Evolutionary conservation across 129 eudicot genomes (phyloP).

Genomic region (Smallanthus sonchifolius): DNA sequence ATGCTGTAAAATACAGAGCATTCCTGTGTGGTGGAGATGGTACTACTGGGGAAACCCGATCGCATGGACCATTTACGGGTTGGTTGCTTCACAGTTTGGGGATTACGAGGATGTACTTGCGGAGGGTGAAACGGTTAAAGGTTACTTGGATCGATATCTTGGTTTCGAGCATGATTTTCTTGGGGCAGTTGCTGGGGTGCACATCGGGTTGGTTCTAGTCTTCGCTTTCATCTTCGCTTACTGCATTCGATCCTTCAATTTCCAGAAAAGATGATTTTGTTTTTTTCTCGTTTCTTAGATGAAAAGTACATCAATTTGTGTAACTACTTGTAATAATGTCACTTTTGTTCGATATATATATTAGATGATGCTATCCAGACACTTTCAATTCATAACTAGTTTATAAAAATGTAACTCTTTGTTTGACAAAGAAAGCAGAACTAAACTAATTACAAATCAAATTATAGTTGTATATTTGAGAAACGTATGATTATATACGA

Average conservation of each 20-base stretch:
- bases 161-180: slow-evolving; percentile 32
- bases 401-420: no score
- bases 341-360: not conserved
- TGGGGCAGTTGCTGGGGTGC: slow-evolving; percentile 29
- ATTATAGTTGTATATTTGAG: no score
- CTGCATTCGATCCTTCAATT: slow-evolving; percentile 37
- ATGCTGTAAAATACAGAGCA: slow-evolving; percentile 20
- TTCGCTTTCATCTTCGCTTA: slow-evolving; percentile 37
- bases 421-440: no score
- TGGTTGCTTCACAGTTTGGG: slow-evolving; percentile 47
- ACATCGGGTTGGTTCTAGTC: slow-evolving; percentile 24
- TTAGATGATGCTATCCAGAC: not conserved
- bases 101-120: slow-evolving; percentile 11
- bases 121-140: slow-evolving; percentile 9
- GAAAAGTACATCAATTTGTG: not conserved
- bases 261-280: slow-evolving; percentile 31
- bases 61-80: slow-evolving; percentile 49
- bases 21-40: slow-evolving; percentile 59
- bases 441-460: no score
- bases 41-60: slow-evolving; percentile 40
- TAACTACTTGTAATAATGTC: slow-evolving; percentile 6
- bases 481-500: no score
- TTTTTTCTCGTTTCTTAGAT: not conserved
- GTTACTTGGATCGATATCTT: slow-evolving; percentile 27
- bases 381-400: not conserved